Conservation (phyloP, 148 eudicot genomes). For the Rhododendron henanense region DNA sequence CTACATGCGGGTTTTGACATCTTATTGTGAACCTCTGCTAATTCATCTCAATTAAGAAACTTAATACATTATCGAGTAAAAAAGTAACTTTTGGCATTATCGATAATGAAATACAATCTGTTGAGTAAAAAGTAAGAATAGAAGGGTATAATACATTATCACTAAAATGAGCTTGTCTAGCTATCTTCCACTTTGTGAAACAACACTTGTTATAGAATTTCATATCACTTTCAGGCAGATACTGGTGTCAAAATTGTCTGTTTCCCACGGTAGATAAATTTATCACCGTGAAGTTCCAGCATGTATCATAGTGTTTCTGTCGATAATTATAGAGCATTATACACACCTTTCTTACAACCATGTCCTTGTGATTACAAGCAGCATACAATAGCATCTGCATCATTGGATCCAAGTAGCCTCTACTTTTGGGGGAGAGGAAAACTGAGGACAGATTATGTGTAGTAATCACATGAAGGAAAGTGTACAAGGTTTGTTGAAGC, state of each 20-base stretch:
- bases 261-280: neutral
- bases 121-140: neutral
- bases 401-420: constrained; percentile 53
- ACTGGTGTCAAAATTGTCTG: neutral
- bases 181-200: neutral
- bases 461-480: constrained; percentile 79
- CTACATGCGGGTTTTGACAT: neutral
- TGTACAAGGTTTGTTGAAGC: constrained; percentile 77
- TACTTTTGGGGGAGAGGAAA: constrained; percentile 67
- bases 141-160: neutral
- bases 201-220: neutral
- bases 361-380: constrained; percentile 79
- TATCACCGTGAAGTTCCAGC: neutral
- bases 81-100: neutral
- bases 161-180: neutral
- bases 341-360: constrained; percentile 75
- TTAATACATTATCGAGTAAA: too few species aligned
- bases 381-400: constrained; percentile 71
- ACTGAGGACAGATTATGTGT: constrained; percentile 85
- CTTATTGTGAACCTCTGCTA: neutral
- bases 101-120: neutral
- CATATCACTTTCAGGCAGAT: neutral
- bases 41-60: neutral
- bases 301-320: neutral
- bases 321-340: neutral